Evolutionary conservation across 2,329 filamentous ascomycete genomes (phyloP), one percentile per base, ranked within the genome.

Genomic region (Rosellinia necatrix): DNA sequence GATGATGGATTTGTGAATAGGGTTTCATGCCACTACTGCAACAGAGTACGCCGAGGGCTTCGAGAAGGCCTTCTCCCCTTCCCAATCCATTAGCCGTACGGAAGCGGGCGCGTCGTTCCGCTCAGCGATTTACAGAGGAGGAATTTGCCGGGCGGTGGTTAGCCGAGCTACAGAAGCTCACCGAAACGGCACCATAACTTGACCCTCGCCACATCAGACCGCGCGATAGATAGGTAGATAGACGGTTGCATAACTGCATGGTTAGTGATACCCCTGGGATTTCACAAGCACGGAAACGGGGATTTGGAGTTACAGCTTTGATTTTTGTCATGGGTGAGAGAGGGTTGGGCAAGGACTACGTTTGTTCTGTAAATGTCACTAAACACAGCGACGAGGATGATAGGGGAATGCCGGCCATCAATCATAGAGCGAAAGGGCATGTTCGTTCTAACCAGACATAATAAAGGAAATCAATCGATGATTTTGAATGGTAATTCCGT

Each of bases 81-180:
- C 78, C 85, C 12, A 84, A 96, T 58, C 89, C 87, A 17, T 74
- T 92, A 13, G 85, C 83, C 0, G 90, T 96, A 78, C 82, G 94
- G 19, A 72, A 81, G 27, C 80, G 93, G 54, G 93, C 94, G 0
- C 81, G 92, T 32, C 78, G 82, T 65, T 96, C 91, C 5, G 90
- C 92, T 1, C 83, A 84, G 73, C 79, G 94, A 42, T 99, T 99
- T 70, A 92, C 90, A 0, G 93, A 97, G 68, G 86, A 89, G 65
- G 89, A 88, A 56, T 99, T 99, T 75, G 86, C 83, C 1, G 81
- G 81, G 65, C 87, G 86, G 63, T 99, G 94, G 93, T 74, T 90
- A 38, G 73, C 73, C 25, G 84, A 96, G 72, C 83, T 96, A 78
- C 85, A 88, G 68, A 83, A 80, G 66, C 77, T 97, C 57, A 83